Conservation (phyloP, 257 asterid genomes). For the Capsicum rhomboideum region DNA sequence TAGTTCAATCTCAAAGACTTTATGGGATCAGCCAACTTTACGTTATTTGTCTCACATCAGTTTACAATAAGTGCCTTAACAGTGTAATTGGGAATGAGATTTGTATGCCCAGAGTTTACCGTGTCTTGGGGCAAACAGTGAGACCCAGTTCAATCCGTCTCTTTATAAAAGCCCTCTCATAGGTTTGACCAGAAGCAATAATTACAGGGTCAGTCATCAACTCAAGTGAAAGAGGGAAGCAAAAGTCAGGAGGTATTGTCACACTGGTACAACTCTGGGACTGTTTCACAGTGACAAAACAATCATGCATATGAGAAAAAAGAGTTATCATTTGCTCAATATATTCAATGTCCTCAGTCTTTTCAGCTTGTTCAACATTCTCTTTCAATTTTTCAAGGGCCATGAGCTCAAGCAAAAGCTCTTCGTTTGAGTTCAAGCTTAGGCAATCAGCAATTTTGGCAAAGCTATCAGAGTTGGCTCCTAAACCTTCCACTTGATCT, state of each 20-base stretch:
- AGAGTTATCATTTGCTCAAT: slow-evolving; percentile 63
- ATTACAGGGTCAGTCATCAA: slow-evolving; percentile 92
- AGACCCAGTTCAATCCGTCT: slow-evolving; percentile 87
- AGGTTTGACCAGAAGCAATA: slow-evolving; percentile 89
- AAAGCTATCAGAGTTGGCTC: slow-evolving; percentile 55
- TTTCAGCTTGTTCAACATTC: slow-evolving; percentile 71
- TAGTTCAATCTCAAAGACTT: slow-evolving; percentile 43
- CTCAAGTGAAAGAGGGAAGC: slow-evolving; percentile 86
- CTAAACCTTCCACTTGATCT: slow-evolving; percentile 60
- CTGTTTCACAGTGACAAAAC: slow-evolving; percentile 61
- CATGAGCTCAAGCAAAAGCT: slow-evolving; percentile 73
- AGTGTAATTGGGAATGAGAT: slow-evolving; percentile 78
- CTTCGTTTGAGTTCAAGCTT: slow-evolving; percentile 70
- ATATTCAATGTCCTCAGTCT: slow-evolving; percentile 50
- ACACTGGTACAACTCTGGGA: slow-evolving; percentile 53
- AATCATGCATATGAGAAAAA: slow-evolving; percentile 75
- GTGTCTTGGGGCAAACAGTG: slow-evolving; percentile 82
- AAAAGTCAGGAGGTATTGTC: slow-evolving; percentile 68
- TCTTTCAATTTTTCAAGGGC: slow-evolving; percentile 87
- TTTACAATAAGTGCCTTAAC: slow-evolving; percentile 77
- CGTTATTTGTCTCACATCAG: slow-evolving; percentile 70
- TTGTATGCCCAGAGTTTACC: slow-evolving; percentile 68
- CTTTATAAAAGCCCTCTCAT: slow-evolving; percentile 69
- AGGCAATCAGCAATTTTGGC: slow-evolving; percentile 50
- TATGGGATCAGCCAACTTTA: slow-evolving; percentile 64